Percentiles rank a stretch among this genome's conserved stretches.
phyloP scores from a whole-genome alignment of 2,329 filamentous ascomycete species.

The Xylaria sp. region DNA sequence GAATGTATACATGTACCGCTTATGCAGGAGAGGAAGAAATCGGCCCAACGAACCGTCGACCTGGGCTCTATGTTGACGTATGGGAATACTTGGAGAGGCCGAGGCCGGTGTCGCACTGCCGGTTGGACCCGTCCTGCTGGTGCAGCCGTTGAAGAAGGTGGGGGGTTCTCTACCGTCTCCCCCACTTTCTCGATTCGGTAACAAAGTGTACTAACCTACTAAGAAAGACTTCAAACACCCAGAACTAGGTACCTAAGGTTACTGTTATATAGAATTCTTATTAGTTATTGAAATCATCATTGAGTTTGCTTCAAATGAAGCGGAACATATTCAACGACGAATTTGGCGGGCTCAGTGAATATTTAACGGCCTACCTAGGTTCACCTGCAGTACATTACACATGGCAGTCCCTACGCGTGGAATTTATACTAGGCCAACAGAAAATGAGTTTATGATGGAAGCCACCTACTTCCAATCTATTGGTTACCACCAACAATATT shows the following conservation, averaged over 20 bases:
- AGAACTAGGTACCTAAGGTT: no score
- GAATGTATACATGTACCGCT: neutral
- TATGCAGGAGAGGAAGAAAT: constrained; percentile 7
- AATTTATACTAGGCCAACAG: no score
- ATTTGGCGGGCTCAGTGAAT: no score
- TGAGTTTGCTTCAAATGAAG: no score
- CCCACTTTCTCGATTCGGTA: constrained; percentile 13
- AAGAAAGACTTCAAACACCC: no score
- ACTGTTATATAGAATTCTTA: no score
- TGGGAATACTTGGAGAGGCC: neutral
- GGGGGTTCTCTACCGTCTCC: neutral
- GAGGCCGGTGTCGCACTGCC: constrained; percentile 9
- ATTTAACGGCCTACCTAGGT: no score
- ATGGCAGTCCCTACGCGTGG: no score
- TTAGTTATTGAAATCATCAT: no score
- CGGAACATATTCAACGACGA: no score
- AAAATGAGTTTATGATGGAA: neutral
- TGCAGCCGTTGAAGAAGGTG: constrained; percentile 6
- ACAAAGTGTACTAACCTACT: no score
- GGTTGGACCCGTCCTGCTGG: constrained; percentile 25
- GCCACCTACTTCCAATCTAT: neutral
- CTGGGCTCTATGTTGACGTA: constrained; percentile 29
- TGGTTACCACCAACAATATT: neutral
- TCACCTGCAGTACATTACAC: no score
- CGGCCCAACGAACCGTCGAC: constrained; percentile 25